Evolutionary conservation across 1,284 basidiomycete species (phyloP), one percentile per base, ranked within the genome.

Genomic region (Ganoderma resinaceum): DNA sequence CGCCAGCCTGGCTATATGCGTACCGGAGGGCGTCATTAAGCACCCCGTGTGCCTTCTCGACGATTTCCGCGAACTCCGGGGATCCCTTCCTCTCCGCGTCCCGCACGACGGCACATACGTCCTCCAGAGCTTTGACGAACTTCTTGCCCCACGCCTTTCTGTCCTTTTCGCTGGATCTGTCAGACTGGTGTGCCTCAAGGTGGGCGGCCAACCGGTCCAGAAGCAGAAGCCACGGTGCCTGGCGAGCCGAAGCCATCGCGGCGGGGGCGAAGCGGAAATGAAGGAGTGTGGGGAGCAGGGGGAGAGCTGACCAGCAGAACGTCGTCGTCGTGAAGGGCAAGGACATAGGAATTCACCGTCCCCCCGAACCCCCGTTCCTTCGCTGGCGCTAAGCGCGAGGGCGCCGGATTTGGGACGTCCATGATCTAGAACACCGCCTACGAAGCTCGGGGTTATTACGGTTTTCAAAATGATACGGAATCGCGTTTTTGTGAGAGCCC

Each of bases 1-100:
- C 71, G 11, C 43, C 68, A 6, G 70, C 71, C 29, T 55, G 49
- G n/a, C 66, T 69, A 62, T 78, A 78, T 1, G 75, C 73, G 57
- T 72, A 61, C 29, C 62, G 38, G 23, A 79, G 59, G 12, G 67
- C 76, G 7, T 65, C 46, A 57, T 74, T 73, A 37, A 76, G 61
- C 12, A 77, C 18, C 1, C 60, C 63, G 12, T 79, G 73, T n/a
- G 81, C 81, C 49, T 76, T 78, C 59, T 75, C 78, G 38, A 84
- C 73, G 29, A 83, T 72, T 29, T 76, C 73, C 7, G 75, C 65
- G 0, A 76, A 61, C 16, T 75, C 74, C 6, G 66, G 43, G 4
- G 66, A 33, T 23, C 33, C 62, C 11, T 66, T 55, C 14, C 43
- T 63, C 42, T 75, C 71, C 3, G 74, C 76, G 16, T 71, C 70